phyloP scores from a whole-genome alignment of 2,329 filamentous ascomycete species.

The Ophiocordyceps camponoti-saundersi region DNA sequence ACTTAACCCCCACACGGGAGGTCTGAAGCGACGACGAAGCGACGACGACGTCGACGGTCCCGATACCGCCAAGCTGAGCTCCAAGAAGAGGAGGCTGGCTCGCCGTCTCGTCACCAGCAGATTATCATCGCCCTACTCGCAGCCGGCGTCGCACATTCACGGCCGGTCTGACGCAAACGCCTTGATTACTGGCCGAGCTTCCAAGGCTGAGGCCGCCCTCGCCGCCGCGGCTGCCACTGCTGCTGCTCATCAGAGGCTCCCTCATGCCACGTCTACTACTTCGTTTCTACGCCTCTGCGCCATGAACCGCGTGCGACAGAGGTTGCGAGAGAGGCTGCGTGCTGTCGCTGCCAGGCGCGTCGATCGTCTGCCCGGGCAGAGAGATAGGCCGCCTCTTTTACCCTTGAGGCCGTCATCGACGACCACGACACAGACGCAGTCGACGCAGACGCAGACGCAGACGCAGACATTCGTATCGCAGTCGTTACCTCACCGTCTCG shows the following conservation, averaged over 20 bases:
- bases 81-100: slow-evolving; percentile 52
- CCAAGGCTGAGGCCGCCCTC: slow-evolving; percentile 8
- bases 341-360: not conserved
- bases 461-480: not conserved
- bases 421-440: not conserved
- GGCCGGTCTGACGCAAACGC: slow-evolving; percentile 23
- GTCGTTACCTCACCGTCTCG: not conserved
- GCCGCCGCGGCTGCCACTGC: slow-evolving; percentile 4
- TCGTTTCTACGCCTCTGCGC: slow-evolving; percentile 47
- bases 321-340: slow-evolving; percentile 7
- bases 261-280: slow-evolving; percentile 26
- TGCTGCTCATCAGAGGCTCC: slow-evolving; percentile 14
- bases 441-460: not conserved
- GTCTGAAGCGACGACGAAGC: slow-evolving; percentile 32
- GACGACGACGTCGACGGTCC: slow-evolving; percentile 42
- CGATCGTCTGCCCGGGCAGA: not conserved
- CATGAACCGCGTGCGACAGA: slow-evolving; percentile 40
- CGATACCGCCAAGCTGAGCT: slow-evolving; percentile 28
- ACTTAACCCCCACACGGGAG: slow-evolving; percentile 7
- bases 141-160: slow-evolving; percentile 53
- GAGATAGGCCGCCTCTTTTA: not conserved
- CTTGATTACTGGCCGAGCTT: slow-evolving; percentile 16
- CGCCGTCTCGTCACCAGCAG: slow-evolving; percentile 50
- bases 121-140: slow-evolving; percentile 51
- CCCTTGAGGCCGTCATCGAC: not conserved